These are phyloP conservation scores for Solanum chacoense DNA, from an alignment of 305 asterid genomes.

Conservation along the genomic window DNA sequence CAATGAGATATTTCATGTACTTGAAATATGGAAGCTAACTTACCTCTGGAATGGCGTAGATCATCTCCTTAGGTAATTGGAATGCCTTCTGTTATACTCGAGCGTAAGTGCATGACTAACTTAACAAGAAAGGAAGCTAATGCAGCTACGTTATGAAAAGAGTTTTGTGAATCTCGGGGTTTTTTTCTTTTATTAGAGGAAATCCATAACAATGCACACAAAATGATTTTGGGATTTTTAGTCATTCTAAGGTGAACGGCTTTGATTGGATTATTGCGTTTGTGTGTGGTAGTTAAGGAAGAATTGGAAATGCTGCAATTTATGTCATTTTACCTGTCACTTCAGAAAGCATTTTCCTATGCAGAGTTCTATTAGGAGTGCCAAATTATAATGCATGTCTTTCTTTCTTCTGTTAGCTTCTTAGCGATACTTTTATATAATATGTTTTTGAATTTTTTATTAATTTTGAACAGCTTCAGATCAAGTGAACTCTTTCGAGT, in stretches of 20 bases:
- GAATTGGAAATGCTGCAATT: neutral
- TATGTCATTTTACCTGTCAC: neutral
- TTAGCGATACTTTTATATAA: neutral
- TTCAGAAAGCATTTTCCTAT: neutral
- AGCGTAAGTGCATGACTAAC: neutral
- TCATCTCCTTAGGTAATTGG: neutral
- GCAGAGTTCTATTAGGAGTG: neutral
- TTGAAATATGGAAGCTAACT: neutral
- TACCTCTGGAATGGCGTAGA: neutral
- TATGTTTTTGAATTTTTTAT: constrained; percentile 1
- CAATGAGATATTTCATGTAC: neutral
- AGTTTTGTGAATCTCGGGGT: neutral
- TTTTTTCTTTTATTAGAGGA: neutral
- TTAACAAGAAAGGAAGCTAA: neutral
- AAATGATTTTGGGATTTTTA: neutral
- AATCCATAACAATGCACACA: neutral
- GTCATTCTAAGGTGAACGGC: neutral
- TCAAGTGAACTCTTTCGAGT: constrained; percentile 49
- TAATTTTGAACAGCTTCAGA: constrained; percentile 39
- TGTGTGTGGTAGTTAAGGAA: neutral
- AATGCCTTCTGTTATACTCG: neutral
- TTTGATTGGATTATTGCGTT: neutral
- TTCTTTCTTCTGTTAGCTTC: neutral
- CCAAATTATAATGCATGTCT: neutral
- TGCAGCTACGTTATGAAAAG: neutral